Percentiles rank a stretch among this genome's conserved stretches.
These are phyloP conservation scores for Stagonosporopsis tanaceti DNA, from an alignment of 2,329 filamentous ascomycete species.

Conservation along the genomic window DNA sequence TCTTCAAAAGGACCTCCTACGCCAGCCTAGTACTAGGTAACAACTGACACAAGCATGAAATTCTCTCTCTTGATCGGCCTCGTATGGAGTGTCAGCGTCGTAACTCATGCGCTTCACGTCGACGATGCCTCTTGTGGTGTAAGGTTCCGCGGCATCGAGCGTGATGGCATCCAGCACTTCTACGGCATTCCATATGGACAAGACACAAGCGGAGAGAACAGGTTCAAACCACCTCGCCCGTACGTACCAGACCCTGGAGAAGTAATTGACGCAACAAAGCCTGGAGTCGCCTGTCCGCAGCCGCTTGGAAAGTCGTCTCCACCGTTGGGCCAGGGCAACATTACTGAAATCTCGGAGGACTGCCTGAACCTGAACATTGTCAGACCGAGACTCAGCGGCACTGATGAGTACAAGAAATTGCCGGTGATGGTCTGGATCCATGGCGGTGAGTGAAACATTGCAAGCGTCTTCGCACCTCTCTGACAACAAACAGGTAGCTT, in stretches of 20 bases:
- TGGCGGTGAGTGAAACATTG: slow-evolving; percentile 45
- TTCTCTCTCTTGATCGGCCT: slow-evolving; percentile 15
- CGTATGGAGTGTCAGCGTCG: slow-evolving; percentile 10
- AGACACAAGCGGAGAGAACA: slow-evolving; percentile 55
- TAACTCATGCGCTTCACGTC: slow-evolving; percentile 16
- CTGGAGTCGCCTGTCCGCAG: slow-evolving; percentile 58
- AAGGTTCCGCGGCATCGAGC: slow-evolving; percentile 54
- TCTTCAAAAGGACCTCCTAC: slow-evolving; percentile 1
- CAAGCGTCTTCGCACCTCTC: not conserved
- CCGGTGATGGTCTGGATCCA: slow-evolving; percentile 70
- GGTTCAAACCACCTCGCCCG: slow-evolving; percentile 57
- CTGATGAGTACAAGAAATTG: slow-evolving; percentile 48
- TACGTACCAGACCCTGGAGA: slow-evolving; percentile 44
- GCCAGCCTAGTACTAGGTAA: not conserved
- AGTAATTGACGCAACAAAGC: slow-evolving; percentile 50
- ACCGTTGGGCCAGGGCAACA: slow-evolving; percentile 44
- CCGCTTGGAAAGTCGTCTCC: slow-evolving; percentile 37
- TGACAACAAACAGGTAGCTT: slow-evolving; percentile 24
- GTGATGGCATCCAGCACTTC: slow-evolving; percentile 58
- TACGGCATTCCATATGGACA: slow-evolving; percentile 58
- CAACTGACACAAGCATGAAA: slow-evolving; percentile 18
- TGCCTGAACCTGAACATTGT: slow-evolving; percentile 69
- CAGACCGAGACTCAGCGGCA: slow-evolving; percentile 54
- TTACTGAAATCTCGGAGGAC: slow-evolving; percentile 58
- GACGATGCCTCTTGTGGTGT: slow-evolving; percentile 33